Base-by-base conservation (phyloP, 2,329 filamentous ascomycete genomes). In the Colletotrichum godetiae region DNA sequence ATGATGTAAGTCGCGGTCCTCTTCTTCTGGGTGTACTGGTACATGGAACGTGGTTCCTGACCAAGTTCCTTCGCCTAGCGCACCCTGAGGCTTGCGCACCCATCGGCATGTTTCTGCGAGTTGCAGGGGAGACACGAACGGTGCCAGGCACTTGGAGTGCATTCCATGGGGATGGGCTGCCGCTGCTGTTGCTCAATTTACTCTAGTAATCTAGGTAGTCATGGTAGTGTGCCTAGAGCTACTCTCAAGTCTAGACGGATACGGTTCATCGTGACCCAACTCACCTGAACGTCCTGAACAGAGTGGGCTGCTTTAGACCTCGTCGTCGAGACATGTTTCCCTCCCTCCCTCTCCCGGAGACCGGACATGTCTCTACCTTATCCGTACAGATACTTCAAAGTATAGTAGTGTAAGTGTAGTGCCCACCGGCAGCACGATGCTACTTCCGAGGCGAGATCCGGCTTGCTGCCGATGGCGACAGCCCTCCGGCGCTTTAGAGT, bases 41-140 rank as follows among this genome's bases (percentile, higher is more conserved):
- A 72, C 64, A 62, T 24, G 35, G 11, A 24, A 5, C 35, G 11
- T 2, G 5, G 24, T 46, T 10, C 27, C 15, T 19, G 12, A 46
- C 5, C 31, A 63, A 59, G 59, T 73, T 59, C n/a, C 46, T 22
- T 19, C 22, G 53, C 37, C 42, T 69, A 63, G 37, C 37, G 37
- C 37, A 42, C 37, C 13, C 37, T 19, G 13, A 42, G 37, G 37
- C 37, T 42, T 49, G 53, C 22, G 52, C 52, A 49, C 42, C 57
- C 42, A 57, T 67, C 68, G 63, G 63, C 64, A 68, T 37, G 63
- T 57, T 67, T 67, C 63, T 60, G 62, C 35, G 53, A 57, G 56
- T 42, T 46, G 55, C 58, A 72, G 69, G 58, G 58, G 33, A 52
- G 57, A 27, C 63, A 67, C 63, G 56, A 53, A 31, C 24, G 46